Percentiles rank a stretch among this genome's conserved stretches.
Evolutionary conservation across 768 basidiomycete species (phyloP).

Genomic region (Leucogyrophana mollusca): DNA sequence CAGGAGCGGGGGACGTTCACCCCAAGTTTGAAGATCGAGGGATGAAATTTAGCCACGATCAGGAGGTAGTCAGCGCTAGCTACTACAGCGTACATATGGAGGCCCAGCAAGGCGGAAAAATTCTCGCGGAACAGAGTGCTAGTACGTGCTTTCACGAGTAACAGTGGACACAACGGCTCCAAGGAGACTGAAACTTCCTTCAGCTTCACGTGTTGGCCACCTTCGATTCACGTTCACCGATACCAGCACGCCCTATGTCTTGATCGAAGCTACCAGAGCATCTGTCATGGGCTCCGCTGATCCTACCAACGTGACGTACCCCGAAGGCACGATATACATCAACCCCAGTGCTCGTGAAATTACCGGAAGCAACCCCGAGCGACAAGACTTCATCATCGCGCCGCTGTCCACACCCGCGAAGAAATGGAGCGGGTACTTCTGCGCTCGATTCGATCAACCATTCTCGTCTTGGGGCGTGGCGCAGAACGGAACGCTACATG

Average conservation of each 20-base stretch:
- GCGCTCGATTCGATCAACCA: constrained; percentile 52
- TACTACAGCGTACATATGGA: constrained; percentile 60
- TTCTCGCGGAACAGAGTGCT: constrained; percentile 59
- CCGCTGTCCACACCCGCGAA: constrained; percentile 45
- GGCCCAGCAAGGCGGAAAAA: constrained; percentile 47
- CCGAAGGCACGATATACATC: constrained; percentile 50
- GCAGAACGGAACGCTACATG: constrained; percentile 38
- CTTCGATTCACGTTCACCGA: constrained; percentile 63
- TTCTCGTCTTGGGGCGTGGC: constrained; percentile 49
- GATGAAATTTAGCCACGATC: constrained; percentile 47
- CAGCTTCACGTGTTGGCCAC: constrained; percentile 76
- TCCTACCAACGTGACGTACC: constrained; percentile 48
- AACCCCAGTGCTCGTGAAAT: constrained; percentile 46
- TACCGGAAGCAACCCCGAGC: constrained; percentile 62
- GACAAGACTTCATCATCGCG: constrained; percentile 69
- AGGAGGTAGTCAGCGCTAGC: constrained; percentile 51
- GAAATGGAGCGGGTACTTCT: constrained; percentile 48
- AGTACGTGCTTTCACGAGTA: constrained; percentile 47
- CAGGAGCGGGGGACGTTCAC: constrained; percentile 51
- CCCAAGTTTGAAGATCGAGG: constrained; percentile 60
- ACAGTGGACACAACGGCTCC: neutral
- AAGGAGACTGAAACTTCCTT: neutral
- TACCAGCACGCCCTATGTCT: constrained; percentile 50
- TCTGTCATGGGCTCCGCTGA: constrained; percentile 56
- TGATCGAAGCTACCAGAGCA: constrained; percentile 68